A percentile compares a stretch with the other conserved stretches of the same genome.
phyloP scores from a whole-genome alignment of 768 basidiomycete species.

The Sarcodon aspratus region DNA sequence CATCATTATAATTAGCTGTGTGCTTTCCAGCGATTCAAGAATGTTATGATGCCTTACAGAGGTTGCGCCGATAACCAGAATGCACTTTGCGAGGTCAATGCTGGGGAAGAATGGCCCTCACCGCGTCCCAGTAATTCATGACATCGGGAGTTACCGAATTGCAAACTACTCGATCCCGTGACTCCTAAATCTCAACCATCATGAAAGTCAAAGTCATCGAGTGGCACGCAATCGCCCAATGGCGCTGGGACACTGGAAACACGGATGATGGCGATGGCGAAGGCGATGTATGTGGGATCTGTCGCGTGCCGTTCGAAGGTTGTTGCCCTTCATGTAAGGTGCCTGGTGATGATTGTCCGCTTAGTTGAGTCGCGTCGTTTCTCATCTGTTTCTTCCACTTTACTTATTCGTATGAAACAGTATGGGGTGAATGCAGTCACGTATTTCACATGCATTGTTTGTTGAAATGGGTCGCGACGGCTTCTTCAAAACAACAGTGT shows the following conservation, averaged over 20 bases:
- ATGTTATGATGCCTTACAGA: no score
- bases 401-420: slow-evolving; percentile 27
- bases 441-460: slow-evolving; percentile 99
- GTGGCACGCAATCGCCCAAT: slow-evolving; percentile 84
- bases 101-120: no score
- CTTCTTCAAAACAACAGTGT: slow-evolving; percentile 88
- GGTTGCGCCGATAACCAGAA: no score
- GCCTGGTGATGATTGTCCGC: slow-evolving; percentile 91
- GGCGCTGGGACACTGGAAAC: slow-evolving; percentile 65
- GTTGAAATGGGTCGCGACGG: slow-evolving; percentile 89
- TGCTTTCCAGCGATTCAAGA: no score
- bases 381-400: neutral
- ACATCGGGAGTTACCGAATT: no score
- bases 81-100: no score
- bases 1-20: no score
- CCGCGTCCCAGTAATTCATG: no score
- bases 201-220: slow-evolving; percentile 82
- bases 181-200: neutral
- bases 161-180: no score
- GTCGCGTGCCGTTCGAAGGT: slow-evolving; percentile 84
- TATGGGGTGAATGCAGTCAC: slow-evolving; percentile 97
- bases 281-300: slow-evolving; percentile 75
- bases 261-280: slow-evolving; percentile 40
- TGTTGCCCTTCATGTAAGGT: slow-evolving; percentile 95
- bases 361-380: slow-evolving; percentile 45